These are phyloP conservation scores for Cryphonectria parasitica DNA, from an alignment of 2,329 filamentous ascomycete species.

Conservation along the genomic window DNA sequence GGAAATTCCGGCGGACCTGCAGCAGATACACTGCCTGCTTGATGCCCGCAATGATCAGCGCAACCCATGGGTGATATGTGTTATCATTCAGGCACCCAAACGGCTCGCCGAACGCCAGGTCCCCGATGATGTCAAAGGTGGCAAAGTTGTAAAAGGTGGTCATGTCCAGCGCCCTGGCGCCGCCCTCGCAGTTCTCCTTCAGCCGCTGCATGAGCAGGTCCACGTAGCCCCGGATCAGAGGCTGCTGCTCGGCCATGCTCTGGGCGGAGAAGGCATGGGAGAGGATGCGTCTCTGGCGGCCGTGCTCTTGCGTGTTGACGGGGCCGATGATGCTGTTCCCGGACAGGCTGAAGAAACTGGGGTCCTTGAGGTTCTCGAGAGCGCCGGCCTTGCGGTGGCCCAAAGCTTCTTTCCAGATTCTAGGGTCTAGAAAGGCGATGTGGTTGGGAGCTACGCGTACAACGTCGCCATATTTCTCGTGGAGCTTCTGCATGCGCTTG, in stretches of 20 bases:
- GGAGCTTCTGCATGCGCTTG: slow-evolving; percentile 11
- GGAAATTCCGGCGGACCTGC: slow-evolving; percentile 7
- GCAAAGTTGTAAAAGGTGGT: slow-evolving; percentile 39
- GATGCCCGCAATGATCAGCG: slow-evolving; percentile 9
- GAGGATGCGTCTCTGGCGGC: slow-evolving; percentile 17
- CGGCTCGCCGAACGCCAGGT: slow-evolving; percentile 29
- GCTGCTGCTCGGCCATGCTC: slow-evolving; percentile 22
- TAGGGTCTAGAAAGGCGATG: slow-evolving; percentile 7
- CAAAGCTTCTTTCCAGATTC: slow-evolving; percentile 22
- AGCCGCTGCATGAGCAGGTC: slow-evolving; percentile 33
- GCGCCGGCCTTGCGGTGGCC: slow-evolving; percentile 20
- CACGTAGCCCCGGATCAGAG: slow-evolving; percentile 19
- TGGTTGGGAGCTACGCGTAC: slow-evolving; percentile 22
- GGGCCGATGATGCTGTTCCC: neutral
- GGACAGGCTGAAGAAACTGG: slow-evolving; percentile 2
- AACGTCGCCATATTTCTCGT: slow-evolving; percentile 19
- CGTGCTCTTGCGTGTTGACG: slow-evolving; percentile 11
- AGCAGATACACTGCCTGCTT: slow-evolving; percentile 4
- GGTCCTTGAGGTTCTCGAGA: slow-evolving; percentile 19
- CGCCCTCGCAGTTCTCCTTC: slow-evolving; percentile 32
- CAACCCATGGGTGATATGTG: slow-evolving; percentile 21
- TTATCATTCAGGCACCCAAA: slow-evolving; percentile 16
- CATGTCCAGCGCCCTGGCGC: slow-evolving; percentile 31
- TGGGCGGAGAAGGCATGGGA: slow-evolving; percentile 22
- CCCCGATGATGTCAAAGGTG: slow-evolving; percentile 34